Base-by-base conservation (phyloP, 1,284 basidiomycete species). In the Wolfiporia cocos region DNA sequence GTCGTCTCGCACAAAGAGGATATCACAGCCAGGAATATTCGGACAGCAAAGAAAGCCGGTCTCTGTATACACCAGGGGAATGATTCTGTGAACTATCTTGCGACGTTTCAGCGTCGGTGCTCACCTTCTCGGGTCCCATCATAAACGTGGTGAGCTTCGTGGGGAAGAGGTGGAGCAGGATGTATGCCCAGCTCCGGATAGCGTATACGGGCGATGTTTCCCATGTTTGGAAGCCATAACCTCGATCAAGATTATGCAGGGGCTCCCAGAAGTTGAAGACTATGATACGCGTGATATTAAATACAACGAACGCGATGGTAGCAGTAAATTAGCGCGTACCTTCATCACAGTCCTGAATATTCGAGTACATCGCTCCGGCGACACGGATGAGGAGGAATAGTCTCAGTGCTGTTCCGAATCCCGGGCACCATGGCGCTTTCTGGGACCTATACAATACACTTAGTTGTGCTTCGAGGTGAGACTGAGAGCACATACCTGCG, bases 201-300 rank as follows among this genome's bases (percentile, higher is more conserved):
- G 92, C 84, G 59, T 86, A 97, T 43, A 78, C 67, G 5, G 96
- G 93, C 9, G 93, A 90, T 5, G 91, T 83, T 61, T 99, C 96
- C 96, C 96, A 99, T 1, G 96, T 98, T 66, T 99, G 93, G 64
- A 99, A 98, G 5, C 89, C 92, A 52, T 82, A 71, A 22, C 89
- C 89, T 50, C 81, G 70, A 50, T 82, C 76, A 41, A 94, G 70
- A 64, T 93, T 92, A 64, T 98, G 95, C 24, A 99, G 68, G 18
- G 96, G 95, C 59, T 99, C 96, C 91, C 91, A 99, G 65, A 97
- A 99, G 65, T 99, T 99, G 74, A 86, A 99, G 10, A 95, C 93
- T 96, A 50, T n/a, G 17, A n/a, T 19, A 43, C 14, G 24, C 6
- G 18, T 17, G 26, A 3, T 20, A 7, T 28, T 11, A 40, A 15